phyloP scores from a whole-genome alignment of 345 rosid genomes.

The Aethionema arabicum region DNA sequence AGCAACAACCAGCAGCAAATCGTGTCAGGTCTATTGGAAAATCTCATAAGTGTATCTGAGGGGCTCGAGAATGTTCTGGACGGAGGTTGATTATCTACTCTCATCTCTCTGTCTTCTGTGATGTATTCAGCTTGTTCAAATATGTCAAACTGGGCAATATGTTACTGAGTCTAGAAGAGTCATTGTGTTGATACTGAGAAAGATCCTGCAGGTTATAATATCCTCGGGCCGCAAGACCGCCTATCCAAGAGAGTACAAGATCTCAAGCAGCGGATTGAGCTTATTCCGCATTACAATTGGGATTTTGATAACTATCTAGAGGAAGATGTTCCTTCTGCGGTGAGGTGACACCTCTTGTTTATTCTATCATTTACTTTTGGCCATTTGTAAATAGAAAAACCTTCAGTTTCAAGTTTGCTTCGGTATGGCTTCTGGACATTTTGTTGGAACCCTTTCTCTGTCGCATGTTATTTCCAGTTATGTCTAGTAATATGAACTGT shows the following conservation, averaged over 20 bases:
- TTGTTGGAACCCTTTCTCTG: background rate
- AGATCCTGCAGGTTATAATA: slow-evolving; percentile 28
- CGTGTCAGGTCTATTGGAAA: slow-evolving; percentile 36
- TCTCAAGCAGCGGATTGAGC: slow-evolving; percentile 55
- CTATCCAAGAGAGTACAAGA: slow-evolving; percentile 49
- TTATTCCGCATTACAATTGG: slow-evolving; percentile 70
- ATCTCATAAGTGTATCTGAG: slow-evolving; percentile 36
- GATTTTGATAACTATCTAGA: slow-evolving; percentile 84
- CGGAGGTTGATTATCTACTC: slow-evolving; percentile 37
- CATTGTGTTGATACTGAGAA: slow-evolving; percentile 35
- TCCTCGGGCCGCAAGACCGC: slow-evolving; percentile 40
- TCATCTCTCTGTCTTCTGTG: background rate
- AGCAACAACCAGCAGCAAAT: slow-evolving; percentile 20
- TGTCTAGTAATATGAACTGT: slow-evolving; percentile 4
- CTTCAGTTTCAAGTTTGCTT: too few relatives aligned
- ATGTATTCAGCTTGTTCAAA: background rate
- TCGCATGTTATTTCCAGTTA: background rate
- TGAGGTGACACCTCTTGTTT: slow-evolving; percentile 63
- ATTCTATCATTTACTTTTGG: background rate
- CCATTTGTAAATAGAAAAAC: background rate
- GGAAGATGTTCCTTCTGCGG: slow-evolving; percentile 90
- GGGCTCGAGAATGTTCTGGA: slow-evolving; percentile 41
- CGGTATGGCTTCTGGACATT: slow-evolving; percentile 20
- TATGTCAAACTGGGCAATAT: too few relatives aligned
- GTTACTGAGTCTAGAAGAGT: slow-evolving; percentile 46